phyloP scores from a whole-genome alignment of 2,329 filamentous ascomycete species.

The Phymatotrichopsis omnivora region DNA sequence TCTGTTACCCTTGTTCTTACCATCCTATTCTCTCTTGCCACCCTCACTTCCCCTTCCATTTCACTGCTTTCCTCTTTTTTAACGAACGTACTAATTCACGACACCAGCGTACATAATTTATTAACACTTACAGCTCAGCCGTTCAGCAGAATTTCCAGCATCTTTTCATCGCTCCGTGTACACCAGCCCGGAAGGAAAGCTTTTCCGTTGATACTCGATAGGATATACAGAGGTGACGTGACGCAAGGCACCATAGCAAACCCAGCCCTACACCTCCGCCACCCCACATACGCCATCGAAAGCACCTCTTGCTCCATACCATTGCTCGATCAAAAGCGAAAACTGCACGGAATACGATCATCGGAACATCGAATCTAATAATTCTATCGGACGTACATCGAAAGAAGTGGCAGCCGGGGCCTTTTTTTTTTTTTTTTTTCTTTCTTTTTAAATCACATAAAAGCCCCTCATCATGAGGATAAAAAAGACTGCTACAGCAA shows the following conservation, averaged over 20 bases:
- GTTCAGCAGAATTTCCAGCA: constrained; percentile 17
- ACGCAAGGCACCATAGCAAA: constrained; percentile 24
- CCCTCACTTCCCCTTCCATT: neutral
- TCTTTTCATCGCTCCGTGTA: constrained; percentile 12
- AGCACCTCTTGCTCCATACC: too few relatives aligned
- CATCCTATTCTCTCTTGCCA: constrained; percentile 14
- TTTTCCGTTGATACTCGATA: constrained; percentile 18
- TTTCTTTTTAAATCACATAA: constrained; percentile 10
- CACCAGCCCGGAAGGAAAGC: constrained; percentile 13
- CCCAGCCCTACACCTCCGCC: constrained; percentile 12
- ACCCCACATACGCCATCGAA: too few relatives aligned
- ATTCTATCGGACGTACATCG: constrained; percentile 7
- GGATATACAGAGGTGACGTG: constrained; percentile 25
- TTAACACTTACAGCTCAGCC: constrained; percentile 18
- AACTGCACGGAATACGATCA: too few relatives aligned
- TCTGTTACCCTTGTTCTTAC: constrained; percentile 9
- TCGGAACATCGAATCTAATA: too few relatives aligned
- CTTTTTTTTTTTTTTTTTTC: constrained; percentile 12
- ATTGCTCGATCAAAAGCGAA: too few relatives aligned
- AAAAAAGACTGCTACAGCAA: constrained; percentile 45
- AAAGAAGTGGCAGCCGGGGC: constrained; percentile 5
- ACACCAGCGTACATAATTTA: constrained; percentile 12
- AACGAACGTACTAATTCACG: constrained; percentile 16
- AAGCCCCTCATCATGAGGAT: constrained; percentile 40
- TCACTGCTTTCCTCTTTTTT: neutral